Base-by-base conservation (phyloP, 2,329 filamentous ascomycete genomes). In the Ceratocystis papillata region DNA sequence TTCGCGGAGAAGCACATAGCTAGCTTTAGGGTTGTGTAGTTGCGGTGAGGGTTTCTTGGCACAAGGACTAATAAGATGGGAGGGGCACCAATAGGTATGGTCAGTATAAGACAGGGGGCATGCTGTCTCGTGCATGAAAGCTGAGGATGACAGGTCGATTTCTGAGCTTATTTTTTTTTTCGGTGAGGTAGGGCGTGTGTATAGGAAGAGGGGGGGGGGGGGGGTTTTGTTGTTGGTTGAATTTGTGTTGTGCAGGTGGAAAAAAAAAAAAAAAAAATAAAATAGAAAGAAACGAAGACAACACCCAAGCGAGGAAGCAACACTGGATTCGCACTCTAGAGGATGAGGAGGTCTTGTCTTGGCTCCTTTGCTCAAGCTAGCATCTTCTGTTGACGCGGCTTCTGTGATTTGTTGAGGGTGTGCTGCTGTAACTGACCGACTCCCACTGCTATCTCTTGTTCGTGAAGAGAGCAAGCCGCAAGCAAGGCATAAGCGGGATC, bases 311-410 rank as follows among this genome's bases (percentile, higher is more conserved):
- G 17, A 28, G 25, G 50, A 28, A 57, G 50, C 50, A n/a, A 30
- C 15, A 57, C 50, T 55, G 50, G 5, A 30, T 55, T 30, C 30
- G 20, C 50, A 55, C 22, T 25, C 22, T 55, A 57, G 30, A 57
- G 25, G 50, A 57, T 57, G 22, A 57, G 17, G 25, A 57, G 25
- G 50, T n/a, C 50, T 57, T 57, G 17, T 57, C 50, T 57, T 57
- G 17, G 8, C 8, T 57, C 50, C 25, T 30, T 57, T 22, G 17
- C 25, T 12, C 17, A 12, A 30, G 22, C 50, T 57, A 57, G 50
- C 28, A 10, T 57, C 30, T 57, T 22, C 10, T 57, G 50, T 55
- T 55, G 50, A 55, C 22, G 50, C 50, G 50, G 48, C 20, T n/a
- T 53, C 10, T 53, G 48, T 53, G 48, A 28, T 22, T 20, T 53